A percentile compares a stretch with the other conserved stretches of the same genome.
Conservation (phyloP, 2,329 filamentous ascomycete genomes). For the Dryadomyces quercus-mongolicae region DNA sequence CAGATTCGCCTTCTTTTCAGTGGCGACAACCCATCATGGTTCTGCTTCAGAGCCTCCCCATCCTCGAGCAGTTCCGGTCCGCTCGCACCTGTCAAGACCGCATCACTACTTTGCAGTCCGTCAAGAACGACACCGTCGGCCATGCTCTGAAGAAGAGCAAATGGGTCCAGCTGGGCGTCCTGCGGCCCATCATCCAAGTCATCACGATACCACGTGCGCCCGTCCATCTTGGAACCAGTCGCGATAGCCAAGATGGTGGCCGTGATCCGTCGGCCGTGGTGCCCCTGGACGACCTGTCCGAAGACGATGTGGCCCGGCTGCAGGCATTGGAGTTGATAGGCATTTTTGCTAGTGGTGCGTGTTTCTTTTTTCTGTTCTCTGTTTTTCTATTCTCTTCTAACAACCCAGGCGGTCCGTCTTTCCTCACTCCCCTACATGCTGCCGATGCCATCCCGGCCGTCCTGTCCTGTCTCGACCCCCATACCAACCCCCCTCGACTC, state of each 20-base stretch:
- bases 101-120: conserved; percentile 48
- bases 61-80: conserved; percentile 44
- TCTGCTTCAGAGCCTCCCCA: conserved; percentile 36
- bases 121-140: conserved; percentile 87
- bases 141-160: conserved; percentile 77
- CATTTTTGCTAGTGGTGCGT: conserved; percentile 70
- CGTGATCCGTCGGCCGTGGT: conserved; percentile 8
- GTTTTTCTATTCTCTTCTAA: background rate
- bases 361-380: background rate
- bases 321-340: conserved; percentile 78
- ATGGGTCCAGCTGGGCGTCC: conserved; percentile 58
- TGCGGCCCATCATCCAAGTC: conserved; percentile 43
- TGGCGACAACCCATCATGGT: conserved; percentile 31
- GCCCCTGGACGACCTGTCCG: conserved; percentile 30
- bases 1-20: too few species aligned
- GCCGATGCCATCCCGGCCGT: conserved; percentile 58
- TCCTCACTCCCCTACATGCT: conserved; percentile 61
- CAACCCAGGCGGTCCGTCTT: conserved; percentile 59
- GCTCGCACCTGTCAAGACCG: conserved; percentile 40
- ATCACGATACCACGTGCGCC: conserved; percentile 24
- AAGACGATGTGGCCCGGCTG: conserved; percentile 56
- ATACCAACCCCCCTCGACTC: conserved; percentile 51
- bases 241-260: conserved; percentile 26
- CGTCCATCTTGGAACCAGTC: conserved; percentile 11
- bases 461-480: conserved; percentile 55